Evolutionary conservation across 352 stramenopile genomes (phyloP).

Genomic region (Phytophthora capsici): DNA sequence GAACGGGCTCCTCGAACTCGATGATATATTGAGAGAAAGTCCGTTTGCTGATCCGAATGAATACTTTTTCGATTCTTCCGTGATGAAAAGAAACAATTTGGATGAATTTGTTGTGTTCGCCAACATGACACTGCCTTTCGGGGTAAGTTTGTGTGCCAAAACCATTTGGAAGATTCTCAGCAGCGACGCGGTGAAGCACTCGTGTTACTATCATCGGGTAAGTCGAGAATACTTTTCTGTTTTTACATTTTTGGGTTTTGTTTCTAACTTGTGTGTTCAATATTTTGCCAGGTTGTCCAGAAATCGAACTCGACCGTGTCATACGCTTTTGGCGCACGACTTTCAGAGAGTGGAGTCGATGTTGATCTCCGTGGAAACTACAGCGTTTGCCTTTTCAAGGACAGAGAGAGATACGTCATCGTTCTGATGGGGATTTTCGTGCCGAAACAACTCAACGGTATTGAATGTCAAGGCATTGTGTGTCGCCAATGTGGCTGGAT

Average conservation of each 20-base stretch:
- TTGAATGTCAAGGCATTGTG: background rate
- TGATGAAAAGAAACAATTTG: background rate
- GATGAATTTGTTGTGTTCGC: background rate
- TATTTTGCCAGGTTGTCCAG: background rate
- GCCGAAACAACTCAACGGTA: background rate
- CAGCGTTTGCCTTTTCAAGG: background rate
- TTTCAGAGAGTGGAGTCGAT: background rate
- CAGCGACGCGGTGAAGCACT: background rate
- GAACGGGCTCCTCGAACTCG: background rate
- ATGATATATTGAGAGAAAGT: background rate
- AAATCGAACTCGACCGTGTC: background rate
- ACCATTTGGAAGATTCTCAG: background rate
- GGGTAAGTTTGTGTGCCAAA: background rate
- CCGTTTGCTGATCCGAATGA: background rate
- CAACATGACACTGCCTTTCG: background rate
- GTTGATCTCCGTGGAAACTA: background rate
- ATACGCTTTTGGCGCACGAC: background rate
- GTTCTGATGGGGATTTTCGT: background rate
- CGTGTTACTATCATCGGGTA: background rate
- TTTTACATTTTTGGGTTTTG: background rate
- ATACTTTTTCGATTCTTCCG: background rate
- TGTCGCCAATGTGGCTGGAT: background rate
- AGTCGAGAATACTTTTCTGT: background rate
- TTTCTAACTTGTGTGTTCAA: background rate
- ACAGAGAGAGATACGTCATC: background rate